These are phyloP conservation scores for Citrullus amarus DNA, from an alignment of 306 rosid genomes.

Conservation along the genomic window DNA sequence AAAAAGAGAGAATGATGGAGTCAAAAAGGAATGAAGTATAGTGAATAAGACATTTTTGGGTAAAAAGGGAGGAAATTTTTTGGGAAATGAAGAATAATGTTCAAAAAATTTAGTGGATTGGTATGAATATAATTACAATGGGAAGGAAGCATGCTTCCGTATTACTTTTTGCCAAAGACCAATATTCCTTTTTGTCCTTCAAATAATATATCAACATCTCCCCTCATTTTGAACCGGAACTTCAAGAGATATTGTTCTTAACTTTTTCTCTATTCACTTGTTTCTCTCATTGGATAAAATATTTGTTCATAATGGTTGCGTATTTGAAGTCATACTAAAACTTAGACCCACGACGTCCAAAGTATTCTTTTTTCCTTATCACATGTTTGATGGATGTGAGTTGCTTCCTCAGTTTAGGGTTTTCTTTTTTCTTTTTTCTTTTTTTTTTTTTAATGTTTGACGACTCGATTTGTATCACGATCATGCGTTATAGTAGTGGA, in stretches of 20 bases:
- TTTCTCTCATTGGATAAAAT: neutral
- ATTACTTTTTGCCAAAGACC: constrained; percentile 2
- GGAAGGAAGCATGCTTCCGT: constrained; percentile 7
- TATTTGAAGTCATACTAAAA: neutral
- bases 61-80: neutral
- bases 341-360: neutral
- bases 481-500: neutral
- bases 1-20: neutral
- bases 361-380: neutral
- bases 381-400: neutral
- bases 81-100: neutral
- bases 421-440: neutral
- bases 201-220: neutral
- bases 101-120: neutral
- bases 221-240: neutral
- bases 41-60: neutral
- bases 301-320: neutral
- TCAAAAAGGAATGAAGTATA: neutral
- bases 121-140: neutral
- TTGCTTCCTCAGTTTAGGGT: neutral
- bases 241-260: too few species aligned
- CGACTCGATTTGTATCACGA: neutral
- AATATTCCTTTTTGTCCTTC: neutral
- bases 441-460: neutral
- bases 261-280: neutral